Evolutionary conservation across 306 rosid genomes (phyloP).

Genomic region (Gynostemma pentaphyllum): DNA sequence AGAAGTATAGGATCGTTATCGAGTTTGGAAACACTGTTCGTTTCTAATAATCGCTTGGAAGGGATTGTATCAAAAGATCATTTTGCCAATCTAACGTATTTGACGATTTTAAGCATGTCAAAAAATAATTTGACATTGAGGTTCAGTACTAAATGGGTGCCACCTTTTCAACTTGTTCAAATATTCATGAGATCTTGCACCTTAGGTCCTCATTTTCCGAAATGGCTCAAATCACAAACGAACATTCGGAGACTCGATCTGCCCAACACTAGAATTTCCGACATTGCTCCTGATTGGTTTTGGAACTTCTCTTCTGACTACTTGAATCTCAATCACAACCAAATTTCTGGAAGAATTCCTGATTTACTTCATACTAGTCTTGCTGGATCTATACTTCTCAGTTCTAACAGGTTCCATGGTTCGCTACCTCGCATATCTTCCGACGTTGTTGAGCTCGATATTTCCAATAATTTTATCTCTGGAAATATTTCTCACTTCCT

Average conservation of each 20-base stretch:
- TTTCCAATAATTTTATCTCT: no score
- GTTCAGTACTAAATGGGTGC: slow-evolving; percentile 10
- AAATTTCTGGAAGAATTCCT: slow-evolving; percentile 11
- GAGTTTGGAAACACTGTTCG: background rate
- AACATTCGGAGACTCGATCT: background rate
- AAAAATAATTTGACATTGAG: background rate
- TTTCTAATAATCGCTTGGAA: background rate
- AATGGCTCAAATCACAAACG: slow-evolving; percentile 21
- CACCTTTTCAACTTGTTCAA: slow-evolving; percentile 17
- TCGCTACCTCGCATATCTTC: no score
- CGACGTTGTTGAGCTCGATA: no score
- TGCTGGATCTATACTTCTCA: no score
- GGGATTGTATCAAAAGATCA: slow-evolving; percentile 9
- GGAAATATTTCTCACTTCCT: no score
- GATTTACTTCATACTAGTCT: slow-evolving; percentile 4
- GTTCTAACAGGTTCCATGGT: no score
- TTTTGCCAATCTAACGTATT: background rate
- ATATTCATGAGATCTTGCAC: slow-evolving; percentile 11
- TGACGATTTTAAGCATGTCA: background rate
- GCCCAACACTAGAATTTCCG: slow-evolving; percentile 20
- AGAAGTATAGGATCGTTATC: background rate
- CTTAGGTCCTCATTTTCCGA: slow-evolving; percentile 25
- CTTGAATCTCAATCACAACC: slow-evolving; percentile 21
- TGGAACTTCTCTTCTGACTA: slow-evolving; percentile 8
- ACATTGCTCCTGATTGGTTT: slow-evolving; percentile 23